These are phyloP conservation scores for Scedosporium apiospermum DNA, from an alignment of 2,329 filamentous ascomycete genomes.

Conservation along the genomic window DNA sequence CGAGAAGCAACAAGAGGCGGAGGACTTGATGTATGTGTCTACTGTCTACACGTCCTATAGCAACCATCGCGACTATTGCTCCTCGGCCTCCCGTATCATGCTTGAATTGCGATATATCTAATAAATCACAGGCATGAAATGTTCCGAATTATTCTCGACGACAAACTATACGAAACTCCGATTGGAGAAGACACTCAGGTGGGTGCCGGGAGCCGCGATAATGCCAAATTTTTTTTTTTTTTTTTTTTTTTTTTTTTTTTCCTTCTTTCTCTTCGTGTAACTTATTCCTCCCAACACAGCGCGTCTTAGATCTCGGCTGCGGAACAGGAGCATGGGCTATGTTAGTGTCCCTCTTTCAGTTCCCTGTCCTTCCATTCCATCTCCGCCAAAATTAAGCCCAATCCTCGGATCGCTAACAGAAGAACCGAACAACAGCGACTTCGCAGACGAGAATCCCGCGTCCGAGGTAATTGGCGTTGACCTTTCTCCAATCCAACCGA, in stretches of 20 bases:
- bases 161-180: constrained; percentile 34
- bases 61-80: background rate
- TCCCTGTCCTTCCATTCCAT: too few species aligned
- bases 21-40: constrained; percentile 16
- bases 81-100: constrained; percentile 6
- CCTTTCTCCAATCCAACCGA: constrained; percentile 49
- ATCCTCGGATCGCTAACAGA: background rate
- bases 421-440: constrained; percentile 5
- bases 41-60: background rate
- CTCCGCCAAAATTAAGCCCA: too few species aligned
- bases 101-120: too few species aligned
- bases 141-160: constrained; percentile 34
- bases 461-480: constrained; percentile 38
- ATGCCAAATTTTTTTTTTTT: background rate
- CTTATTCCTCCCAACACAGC: constrained; percentile 13
- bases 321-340: constrained; percentile 49
- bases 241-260: too few species aligned
- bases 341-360: constrained; percentile 5
- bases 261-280: too few species aligned
- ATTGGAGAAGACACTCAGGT: constrained; percentile 14
- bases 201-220: background rate
- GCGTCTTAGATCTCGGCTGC: constrained; percentile 48
- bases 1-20: constrained; percentile 17
- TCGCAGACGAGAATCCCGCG: constrained; percentile 37
- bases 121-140: constrained; percentile 31